These are phyloP conservation scores for Candida michaelii DNA, from an alignment of 805 yeast genomes.

Conservation along the genomic window DNA sequence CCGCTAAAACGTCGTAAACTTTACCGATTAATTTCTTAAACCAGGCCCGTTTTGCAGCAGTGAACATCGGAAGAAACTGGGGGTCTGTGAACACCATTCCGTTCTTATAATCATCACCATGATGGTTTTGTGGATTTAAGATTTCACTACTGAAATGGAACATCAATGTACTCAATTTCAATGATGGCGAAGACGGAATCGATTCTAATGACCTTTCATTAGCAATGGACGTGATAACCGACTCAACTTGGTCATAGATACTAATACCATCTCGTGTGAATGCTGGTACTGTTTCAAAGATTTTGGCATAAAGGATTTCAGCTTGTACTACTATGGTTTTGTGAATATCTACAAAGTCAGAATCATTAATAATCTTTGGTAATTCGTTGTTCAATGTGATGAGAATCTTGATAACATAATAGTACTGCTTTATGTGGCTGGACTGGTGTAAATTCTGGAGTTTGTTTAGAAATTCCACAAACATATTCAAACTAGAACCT, in stretches of 20 bases:
- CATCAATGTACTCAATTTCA: slow-evolving; percentile 20
- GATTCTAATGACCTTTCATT: slow-evolving; percentile 6
- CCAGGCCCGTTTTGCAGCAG: slow-evolving; percentile 13
- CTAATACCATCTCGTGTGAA: neutral
- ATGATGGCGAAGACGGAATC: slow-evolving; percentile 11
- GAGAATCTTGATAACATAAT: slow-evolving; percentile 2
- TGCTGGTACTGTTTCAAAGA: slow-evolving; percentile 3
- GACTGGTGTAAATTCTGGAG: too few species aligned
- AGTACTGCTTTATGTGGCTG: neutral
- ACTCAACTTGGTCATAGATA: slow-evolving; percentile 15
- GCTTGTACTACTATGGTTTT: neutral
- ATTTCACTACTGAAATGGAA: slow-evolving; percentile 18
- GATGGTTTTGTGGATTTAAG: slow-evolving; percentile 10
- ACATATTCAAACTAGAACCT: neutral
- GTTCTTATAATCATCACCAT: slow-evolving; percentile 16
- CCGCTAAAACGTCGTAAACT: neutral
- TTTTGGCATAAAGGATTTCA: neutral
- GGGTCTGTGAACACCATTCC: slow-evolving; percentile 22
- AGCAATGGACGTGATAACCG: slow-evolving; percentile 8
- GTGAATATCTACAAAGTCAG: neutral
- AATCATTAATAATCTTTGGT: neutral
- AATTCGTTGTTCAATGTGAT: slow-evolving; percentile 5
- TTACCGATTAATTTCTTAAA: neutral
- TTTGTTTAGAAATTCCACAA: neutral
- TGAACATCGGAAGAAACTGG: slow-evolving; percentile 18